phyloP scores from a whole-genome alignment of 2,329 filamentous ascomycete species.

The Penicillium sp. region DNA sequence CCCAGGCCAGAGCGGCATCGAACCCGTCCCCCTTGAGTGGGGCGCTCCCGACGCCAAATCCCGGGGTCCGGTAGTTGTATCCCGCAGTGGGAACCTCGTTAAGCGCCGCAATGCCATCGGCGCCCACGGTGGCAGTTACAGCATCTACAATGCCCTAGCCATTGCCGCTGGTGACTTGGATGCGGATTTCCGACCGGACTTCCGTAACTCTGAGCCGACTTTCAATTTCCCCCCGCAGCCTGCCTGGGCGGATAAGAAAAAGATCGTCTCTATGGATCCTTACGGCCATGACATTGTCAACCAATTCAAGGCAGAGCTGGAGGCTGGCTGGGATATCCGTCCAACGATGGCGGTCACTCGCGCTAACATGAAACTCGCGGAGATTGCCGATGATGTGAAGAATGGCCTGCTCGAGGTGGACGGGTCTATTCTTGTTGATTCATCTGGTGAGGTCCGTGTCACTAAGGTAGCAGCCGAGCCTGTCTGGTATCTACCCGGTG shows the following conservation, averaged over 20 bases:
- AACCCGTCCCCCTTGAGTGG: conserved; percentile 87
- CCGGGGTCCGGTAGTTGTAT: conserved; percentile 87
- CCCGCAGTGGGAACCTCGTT: conserved; percentile 30
- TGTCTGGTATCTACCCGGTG: conserved; percentile 81
- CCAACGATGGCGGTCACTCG: conserved; percentile 90
- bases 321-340: conserved; percentile 70
- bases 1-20: conserved; percentile 89
- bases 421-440: conserved; percentile 86
- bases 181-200: conserved; percentile 74
- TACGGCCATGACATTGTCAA: conserved; percentile 85
- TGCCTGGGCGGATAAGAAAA: conserved; percentile 84
- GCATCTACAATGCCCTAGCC: conserved; percentile 90
- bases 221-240: conserved; percentile 83
- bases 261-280: conserved; percentile 97
- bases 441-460: conserved; percentile 81
- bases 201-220: conserved; percentile 89
- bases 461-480: conserved; percentile 98
- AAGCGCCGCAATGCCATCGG: conserved; percentile 56
- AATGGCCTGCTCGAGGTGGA: conserved; percentile 74
- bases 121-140: conserved; percentile 86
- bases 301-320: conserved; percentile 72
- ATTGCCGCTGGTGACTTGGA: conserved; percentile 88
- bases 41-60: conserved; percentile 71
- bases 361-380: conserved; percentile 94
- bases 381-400: conserved; percentile 84